Evolutionary conservation across 371 early-diverging fungal genomes (phyloP).

Genomic region (Choanephora cucurbitarum): DNA sequence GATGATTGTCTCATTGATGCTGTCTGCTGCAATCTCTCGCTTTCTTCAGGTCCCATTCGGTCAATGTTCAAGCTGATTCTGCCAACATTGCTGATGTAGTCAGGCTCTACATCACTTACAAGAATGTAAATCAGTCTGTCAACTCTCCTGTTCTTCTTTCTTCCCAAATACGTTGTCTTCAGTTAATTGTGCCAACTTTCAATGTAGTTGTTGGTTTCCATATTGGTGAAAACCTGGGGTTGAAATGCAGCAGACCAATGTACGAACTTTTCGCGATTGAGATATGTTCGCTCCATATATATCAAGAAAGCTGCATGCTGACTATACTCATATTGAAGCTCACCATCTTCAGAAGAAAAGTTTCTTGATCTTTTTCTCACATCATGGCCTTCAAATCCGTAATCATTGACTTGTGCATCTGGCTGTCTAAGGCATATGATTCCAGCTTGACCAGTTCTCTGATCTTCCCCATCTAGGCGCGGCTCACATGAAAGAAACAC

Average conservation of each 20-base stretch:
- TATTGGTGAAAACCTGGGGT: conserved; percentile 5
- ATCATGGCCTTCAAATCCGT: not conserved
- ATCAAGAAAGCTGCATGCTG: not conserved
- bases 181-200: conserved; percentile 25
- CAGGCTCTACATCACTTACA: conserved; percentile 6
- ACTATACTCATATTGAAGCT: not conserved
- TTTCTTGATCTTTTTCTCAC: conserved; percentile 5
- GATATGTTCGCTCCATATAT: not conserved
- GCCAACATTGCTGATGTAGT: not conserved
- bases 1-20: conserved; percentile 2
- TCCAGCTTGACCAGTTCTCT: conserved; percentile 1
- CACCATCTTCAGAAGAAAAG: not conserved
- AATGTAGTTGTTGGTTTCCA: conserved; percentile 25
- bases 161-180: conserved; percentile 8
- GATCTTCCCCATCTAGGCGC: conserved; percentile 13
- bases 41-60: conserved; percentile 10
- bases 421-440: not conserved
- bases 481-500: conserved; percentile 7
- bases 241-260: conserved; percentile 6
- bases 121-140: conserved; percentile 6
- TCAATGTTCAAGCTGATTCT: not conserved
- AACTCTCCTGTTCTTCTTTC: not conserved
- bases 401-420: conserved; percentile 6
- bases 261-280: not conserved
- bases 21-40: conserved; percentile 1